phyloP scores from a whole-genome alignment of 2,329 filamentous ascomycete species.

The Nothophaeocryptopus gaeumannii region DNA sequence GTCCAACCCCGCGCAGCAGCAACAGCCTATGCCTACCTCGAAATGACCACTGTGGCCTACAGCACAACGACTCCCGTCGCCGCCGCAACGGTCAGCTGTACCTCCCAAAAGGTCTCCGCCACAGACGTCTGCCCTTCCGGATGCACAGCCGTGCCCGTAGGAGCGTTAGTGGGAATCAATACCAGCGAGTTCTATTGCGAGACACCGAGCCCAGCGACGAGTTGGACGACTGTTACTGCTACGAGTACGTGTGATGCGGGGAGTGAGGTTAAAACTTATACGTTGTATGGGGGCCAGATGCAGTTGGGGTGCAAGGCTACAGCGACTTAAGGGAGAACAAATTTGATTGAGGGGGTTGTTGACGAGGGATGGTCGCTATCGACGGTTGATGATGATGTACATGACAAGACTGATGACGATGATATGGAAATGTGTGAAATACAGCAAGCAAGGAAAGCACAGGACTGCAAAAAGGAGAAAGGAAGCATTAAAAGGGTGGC shows the following conservation, averaged over 20 bases:
- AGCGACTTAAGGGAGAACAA: too few species aligned
- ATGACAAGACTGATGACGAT: too few species aligned
- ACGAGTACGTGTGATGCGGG: constrained; percentile 14
- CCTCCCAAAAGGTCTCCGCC: constrained; percentile 6
- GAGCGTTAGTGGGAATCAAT: constrained; percentile 12
- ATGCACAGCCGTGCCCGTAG: constrained; percentile 9
- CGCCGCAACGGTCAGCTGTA: neutral
- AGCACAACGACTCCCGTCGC: neutral
- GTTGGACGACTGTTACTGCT: constrained; percentile 13
- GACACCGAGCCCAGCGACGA: neutral
- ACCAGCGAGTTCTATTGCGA: constrained; percentile 15
- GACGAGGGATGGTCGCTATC: too few species aligned
- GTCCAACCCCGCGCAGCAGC: constrained; percentile 1
- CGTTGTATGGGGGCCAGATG: constrained; percentile 5
- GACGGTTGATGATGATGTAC: too few species aligned
- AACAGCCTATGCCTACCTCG: constrained; percentile 6
- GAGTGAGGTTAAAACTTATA: constrained; percentile 8
- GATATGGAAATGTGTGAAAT: too few species aligned
- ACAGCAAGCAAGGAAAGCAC: too few species aligned
- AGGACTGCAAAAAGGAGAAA: too few species aligned
- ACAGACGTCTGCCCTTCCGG: constrained; percentile 12
- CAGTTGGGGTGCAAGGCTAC: constrained; percentile 6
- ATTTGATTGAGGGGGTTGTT: too few species aligned
- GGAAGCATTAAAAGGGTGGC: too few species aligned
- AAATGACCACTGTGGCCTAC: constrained; percentile 38